Evolutionary conservation across 352 stramenopile genomes (phyloP).

Genomic region (Globisporangium heterothallicum): DNA sequence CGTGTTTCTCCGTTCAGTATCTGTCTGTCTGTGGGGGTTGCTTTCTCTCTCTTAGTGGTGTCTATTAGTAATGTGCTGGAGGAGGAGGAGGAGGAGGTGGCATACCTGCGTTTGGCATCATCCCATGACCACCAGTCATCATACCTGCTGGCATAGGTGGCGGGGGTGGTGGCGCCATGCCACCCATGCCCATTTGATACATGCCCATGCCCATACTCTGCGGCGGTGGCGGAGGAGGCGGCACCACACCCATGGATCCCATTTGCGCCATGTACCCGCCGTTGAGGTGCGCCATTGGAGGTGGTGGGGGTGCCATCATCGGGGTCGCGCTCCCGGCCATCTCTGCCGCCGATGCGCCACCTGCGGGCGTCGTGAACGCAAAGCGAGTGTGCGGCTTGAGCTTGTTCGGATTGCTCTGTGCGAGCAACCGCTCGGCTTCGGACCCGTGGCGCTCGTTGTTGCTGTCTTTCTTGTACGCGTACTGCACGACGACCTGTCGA

Average conservation of each 20-base stretch:
- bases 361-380: constrained; percentile 25
- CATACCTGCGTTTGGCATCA: constrained; percentile 16
- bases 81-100: constrained; percentile 50
- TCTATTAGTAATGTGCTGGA: constrained; percentile 26
- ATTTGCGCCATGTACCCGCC: constrained; percentile 37
- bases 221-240: constrained; percentile 25
- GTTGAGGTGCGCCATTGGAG: constrained; percentile 20
- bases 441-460: constrained; percentile 91
- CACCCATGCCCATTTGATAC: constrained; percentile 17
- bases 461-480: constrained; percentile 98
- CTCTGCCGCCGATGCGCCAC: constrained; percentile 2
- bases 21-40: no score
- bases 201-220: constrained; percentile 34
- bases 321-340: constrained; percentile 10
- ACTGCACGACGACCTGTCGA: constrained; percentile 97
- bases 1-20: no score
- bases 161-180: constrained; percentile 22
- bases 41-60: constrained; percentile 3
- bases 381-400: constrained; percentile 79
- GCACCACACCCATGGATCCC: constrained; percentile 20
- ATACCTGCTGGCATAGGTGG: constrained; percentile 25
- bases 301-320: constrained; percentile 24
- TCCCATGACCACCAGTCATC: constrained; percentile 10
- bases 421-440: constrained; percentile 82
- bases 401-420: constrained; percentile 78